Conservation (phyloP, 2,329 filamentous ascomycete species). For the Cyanodermella asteris region DNA sequence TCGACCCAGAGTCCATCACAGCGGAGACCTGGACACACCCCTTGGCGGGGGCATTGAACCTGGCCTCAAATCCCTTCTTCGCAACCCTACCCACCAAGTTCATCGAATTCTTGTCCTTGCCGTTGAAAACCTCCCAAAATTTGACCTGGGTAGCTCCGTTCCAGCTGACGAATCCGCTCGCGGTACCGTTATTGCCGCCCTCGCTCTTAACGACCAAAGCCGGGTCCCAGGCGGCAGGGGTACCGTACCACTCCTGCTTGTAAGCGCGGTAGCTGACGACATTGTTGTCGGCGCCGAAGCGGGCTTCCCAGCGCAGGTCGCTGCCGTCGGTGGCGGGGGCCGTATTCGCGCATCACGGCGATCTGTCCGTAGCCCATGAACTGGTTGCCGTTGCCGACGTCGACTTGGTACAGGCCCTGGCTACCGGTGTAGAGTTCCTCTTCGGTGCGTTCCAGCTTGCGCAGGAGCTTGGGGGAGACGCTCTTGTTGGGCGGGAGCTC, state of each 20-base stretch:
- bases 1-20: background rate
- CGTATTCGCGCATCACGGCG: slow-evolving; percentile 4
- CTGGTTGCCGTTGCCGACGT: slow-evolving; percentile 3
- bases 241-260: slow-evolving; percentile 4
- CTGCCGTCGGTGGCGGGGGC: background rate
- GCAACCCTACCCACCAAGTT: slow-evolving; percentile 1
- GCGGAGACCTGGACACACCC: slow-evolving; percentile 3
- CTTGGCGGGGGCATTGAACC: slow-evolving; percentile 1
- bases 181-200: background rate
- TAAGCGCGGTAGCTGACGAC: slow-evolving; percentile 5
- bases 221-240: slow-evolving; percentile 1
- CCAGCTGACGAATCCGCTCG: slow-evolving; percentile 5
- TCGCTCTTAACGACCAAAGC: slow-evolving; percentile 2
- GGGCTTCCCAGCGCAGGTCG: slow-evolving; percentile 2
- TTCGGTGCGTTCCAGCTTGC: slow-evolving; percentile 1
- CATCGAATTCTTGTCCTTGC: background rate
- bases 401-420: slow-evolving; percentile 2
- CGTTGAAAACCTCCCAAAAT: slow-evolving; percentile 2
- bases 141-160: slow-evolving; percentile 5
- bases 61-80: slow-evolving; percentile 4
- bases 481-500: slow-evolving; percentile 1
- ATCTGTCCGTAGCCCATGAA: slow-evolving; percentile 4
- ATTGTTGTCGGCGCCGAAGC: slow-evolving; percentile 3
- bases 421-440: slow-evolving; percentile 3
- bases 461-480: slow-evolving; percentile 1